These are phyloP conservation scores for Acacia confusa DNA, from an alignment of 306 rosid genomes.

Conservation along the genomic window DNA sequence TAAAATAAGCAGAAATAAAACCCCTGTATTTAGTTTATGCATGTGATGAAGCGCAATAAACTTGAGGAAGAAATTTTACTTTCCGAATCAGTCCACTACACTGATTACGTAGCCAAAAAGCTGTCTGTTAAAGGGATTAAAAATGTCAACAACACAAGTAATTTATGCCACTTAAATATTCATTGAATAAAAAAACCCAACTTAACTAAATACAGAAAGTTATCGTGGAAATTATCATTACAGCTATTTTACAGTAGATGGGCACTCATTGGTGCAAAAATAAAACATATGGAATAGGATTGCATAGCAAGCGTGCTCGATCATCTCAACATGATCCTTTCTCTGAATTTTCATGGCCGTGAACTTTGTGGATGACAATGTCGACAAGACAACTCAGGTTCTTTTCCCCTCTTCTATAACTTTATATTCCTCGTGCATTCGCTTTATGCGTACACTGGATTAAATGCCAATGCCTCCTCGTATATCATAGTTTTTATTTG, in stretches of 20 bases:
- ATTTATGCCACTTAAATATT: conserved; percentile 19
- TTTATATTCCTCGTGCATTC: conserved; percentile 7
- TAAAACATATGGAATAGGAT: conserved; percentile 33
- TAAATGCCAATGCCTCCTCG: conserved; percentile 79
- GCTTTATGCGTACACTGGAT: conserved; percentile 71
- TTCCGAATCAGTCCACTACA: conserved; percentile 35
- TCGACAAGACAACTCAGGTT: background rate
- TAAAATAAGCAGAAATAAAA: background rate
- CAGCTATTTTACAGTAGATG: conserved; percentile 39
- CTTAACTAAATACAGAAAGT: conserved; percentile 19
- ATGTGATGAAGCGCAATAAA: background rate
- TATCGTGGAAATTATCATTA: conserved; percentile 34
- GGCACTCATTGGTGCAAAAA: conserved; percentile 30
- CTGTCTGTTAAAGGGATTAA: conserved; percentile 26
- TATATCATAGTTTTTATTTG: conserved; percentile 95
- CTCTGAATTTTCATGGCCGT: conserved; percentile 18
- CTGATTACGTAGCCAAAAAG: conserved; percentile 27
- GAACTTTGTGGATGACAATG: conserved; percentile 34
- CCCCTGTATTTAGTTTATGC: background rate
- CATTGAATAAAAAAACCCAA: conserved; percentile 21
- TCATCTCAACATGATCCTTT: conserved; percentile 13
- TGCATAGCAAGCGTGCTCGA: background rate
- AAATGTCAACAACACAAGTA: conserved; percentile 40
- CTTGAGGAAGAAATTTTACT: conserved; percentile 7
- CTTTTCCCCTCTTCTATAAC: conserved; percentile 5